These are phyloP conservation scores for Leptomonas pyrrhocoris DNA, from an alignment of 208 protist genomes.

Conservation along the genomic window DNA sequence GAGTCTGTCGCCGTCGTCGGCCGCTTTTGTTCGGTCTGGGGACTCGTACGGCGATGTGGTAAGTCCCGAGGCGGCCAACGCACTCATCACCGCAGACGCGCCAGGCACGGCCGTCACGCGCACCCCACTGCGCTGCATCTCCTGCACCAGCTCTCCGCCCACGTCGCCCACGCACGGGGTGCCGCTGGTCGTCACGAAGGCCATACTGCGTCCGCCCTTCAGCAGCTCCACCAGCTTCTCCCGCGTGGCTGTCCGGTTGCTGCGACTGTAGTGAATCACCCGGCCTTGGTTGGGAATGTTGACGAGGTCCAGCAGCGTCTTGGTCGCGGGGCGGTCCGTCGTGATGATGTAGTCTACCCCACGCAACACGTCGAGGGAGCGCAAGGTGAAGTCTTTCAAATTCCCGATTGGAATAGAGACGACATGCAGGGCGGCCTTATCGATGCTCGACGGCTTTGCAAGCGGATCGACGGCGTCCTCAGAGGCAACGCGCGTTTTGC, in stretches of 20 bases:
- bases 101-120: conserved; percentile 89
- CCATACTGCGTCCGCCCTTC: conserved; percentile 88
- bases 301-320: conserved; percentile 86
- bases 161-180: conserved; percentile 90
- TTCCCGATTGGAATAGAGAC: conserved; percentile 93
- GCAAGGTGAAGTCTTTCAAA: conserved; percentile 90
- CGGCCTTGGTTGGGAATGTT: conserved; percentile 76
- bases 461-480: conserved; percentile 87
- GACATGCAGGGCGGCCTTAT: conserved; percentile 79
- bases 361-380: conserved; percentile 80
- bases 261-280: conserved; percentile 87
- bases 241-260: conserved; percentile 58
- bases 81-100: conserved; percentile 72
- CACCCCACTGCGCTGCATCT: conserved; percentile 74
- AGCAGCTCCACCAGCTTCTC: conserved; percentile 88
- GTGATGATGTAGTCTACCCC: conserved; percentile 91
- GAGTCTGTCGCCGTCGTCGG: not conserved
- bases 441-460: conserved; percentile 74
- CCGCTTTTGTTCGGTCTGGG: not conserved
- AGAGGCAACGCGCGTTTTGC: conserved; percentile 43
- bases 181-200: conserved; percentile 85
- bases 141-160: conserved; percentile 77
- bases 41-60: conserved; percentile 63
- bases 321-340: conserved; percentile 79
- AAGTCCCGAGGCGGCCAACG: conserved; percentile 77